phyloP scores from a whole-genome alignment of 108 stramenopile species.

The Cyclotella choctawhatcheeana region DNA sequence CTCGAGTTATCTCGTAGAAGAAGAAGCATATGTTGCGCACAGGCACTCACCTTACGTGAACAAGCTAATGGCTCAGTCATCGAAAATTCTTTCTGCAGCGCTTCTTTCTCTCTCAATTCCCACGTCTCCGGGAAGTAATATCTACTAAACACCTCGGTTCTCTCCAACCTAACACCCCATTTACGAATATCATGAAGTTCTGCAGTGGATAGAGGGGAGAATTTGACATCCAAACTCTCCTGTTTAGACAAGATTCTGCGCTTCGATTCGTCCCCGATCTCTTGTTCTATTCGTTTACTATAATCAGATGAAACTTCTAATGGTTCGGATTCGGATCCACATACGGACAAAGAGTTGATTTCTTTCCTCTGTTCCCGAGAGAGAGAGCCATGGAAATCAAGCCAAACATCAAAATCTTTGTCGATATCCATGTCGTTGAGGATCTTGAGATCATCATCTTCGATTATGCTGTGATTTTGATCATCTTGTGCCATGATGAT shows the following conservation, averaged over 20 bases:
- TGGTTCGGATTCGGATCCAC: no score
- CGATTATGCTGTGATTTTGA: neutral
- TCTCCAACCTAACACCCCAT: slow-evolving; percentile 34
- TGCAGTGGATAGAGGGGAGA: slow-evolving; percentile 29
- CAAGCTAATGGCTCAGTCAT: slow-evolving; percentile 15
- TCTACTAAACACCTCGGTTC: slow-evolving; percentile 41
- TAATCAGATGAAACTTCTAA: no score
- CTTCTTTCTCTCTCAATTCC: slow-evolving; percentile 37
- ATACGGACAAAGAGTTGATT: no score
- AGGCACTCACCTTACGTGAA: neutral
- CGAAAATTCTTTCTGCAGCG: slow-evolving; percentile 26
- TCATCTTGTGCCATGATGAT: slow-evolving; percentile 1
- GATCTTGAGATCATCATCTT: slow-evolving; percentile 22
- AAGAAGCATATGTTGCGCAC: no score
- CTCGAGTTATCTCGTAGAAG: no score
- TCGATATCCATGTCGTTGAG: slow-evolving; percentile 49
- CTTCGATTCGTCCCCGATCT: no score
- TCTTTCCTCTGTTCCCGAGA: slow-evolving; percentile 3
- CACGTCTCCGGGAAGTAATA: slow-evolving; percentile 47
- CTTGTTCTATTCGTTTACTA: no score
- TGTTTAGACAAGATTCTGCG: slow-evolving; percentile 1
- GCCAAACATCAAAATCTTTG: slow-evolving; percentile 38
- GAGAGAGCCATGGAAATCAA: slow-evolving; percentile 23
- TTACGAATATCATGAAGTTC: slow-evolving; percentile 34
- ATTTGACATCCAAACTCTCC: neutral